A percentile compares a stretch with the other conserved stretches of the same genome.
Evolutionary conservation across 2,329 filamentous ascomycete genomes (phyloP).

Genomic region (Phialocephala sp.): DNA sequence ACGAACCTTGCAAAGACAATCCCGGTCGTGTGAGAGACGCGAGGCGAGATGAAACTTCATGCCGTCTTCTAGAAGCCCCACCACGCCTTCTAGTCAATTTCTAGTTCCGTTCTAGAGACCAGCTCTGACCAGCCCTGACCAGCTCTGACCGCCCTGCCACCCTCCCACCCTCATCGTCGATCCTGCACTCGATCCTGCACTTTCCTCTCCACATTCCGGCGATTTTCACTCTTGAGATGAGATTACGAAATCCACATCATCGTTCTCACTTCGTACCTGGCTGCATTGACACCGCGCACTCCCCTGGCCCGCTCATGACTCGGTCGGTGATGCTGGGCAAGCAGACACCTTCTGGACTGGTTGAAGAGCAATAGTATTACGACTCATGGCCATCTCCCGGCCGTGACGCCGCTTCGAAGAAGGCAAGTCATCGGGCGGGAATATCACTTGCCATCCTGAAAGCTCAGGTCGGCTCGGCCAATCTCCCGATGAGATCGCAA

Average conservation of each 20-base stretch:
- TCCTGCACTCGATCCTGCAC: not conserved
- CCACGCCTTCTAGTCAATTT: not conserved
- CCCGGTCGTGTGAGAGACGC: too few relatives aligned
- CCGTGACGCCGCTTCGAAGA: not conserved
- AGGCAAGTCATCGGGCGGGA: not conserved
- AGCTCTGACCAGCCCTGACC: too few relatives aligned
- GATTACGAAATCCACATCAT: not conserved
- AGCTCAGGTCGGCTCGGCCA: slow-evolving; percentile 2
- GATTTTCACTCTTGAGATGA: not conserved
- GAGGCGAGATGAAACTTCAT: not conserved
- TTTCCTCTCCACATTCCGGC: slow-evolving; percentile 8
- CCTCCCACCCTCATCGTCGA: not conserved
- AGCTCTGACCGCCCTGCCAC: too few relatives aligned
- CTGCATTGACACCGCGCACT: not conserved
- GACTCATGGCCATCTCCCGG: slow-evolving; percentile 4
- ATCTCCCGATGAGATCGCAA: slow-evolving; percentile 10
- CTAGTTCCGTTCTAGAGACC: not conserved
- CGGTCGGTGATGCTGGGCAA: not conserved
- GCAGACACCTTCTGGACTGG: not conserved
- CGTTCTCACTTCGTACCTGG: not conserved
- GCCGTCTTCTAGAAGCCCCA: not conserved
- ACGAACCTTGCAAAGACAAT: too few relatives aligned
- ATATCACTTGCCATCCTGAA: too few relatives aligned
- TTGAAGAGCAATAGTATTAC: not conserved
- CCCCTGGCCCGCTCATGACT: not conserved